Conservation (phyloP, 257 asterid species). For the Solanum etuberosum region DNA sequence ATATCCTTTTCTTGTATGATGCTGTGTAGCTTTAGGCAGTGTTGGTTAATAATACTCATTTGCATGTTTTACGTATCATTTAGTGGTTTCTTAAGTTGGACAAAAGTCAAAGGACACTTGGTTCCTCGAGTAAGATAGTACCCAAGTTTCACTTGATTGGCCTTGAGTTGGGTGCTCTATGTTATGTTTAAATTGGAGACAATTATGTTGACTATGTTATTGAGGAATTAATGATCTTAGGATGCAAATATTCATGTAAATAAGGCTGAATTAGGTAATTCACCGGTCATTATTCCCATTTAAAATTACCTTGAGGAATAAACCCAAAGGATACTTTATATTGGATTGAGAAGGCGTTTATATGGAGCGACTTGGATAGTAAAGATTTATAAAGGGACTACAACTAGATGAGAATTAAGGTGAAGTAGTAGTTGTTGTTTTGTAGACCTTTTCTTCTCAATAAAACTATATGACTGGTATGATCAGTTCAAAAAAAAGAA, state of each 20-base stretch:
- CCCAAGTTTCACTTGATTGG: background rate
- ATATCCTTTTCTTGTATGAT: background rate
- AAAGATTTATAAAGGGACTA: background rate
- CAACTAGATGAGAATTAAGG: background rate
- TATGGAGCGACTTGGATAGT: background rate
- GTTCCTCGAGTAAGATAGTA: background rate
- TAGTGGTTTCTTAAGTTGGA: background rate
- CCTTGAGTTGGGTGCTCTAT: background rate
- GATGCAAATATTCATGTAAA: background rate
- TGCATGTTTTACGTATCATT: background rate
- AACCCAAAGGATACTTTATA: background rate
- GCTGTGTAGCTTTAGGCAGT: background rate
- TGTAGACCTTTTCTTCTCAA: background rate
- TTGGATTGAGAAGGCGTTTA: background rate
- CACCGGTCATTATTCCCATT: background rate
- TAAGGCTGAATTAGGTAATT: background rate
- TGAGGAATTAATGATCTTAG: background rate
- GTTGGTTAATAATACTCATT: background rate
- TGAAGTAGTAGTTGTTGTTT: background rate
- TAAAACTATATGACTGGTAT: background rate
- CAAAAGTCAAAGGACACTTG: background rate
- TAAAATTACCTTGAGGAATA: background rate
- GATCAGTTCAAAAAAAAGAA: background rate
- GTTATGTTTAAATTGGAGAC: background rate
- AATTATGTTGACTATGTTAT: background rate